Percentiles rank a stretch among this genome's conserved stretches.
Conservation (phyloP, 192 early-diverging fungal genomes). For the Pilaira anomala region DNA sequence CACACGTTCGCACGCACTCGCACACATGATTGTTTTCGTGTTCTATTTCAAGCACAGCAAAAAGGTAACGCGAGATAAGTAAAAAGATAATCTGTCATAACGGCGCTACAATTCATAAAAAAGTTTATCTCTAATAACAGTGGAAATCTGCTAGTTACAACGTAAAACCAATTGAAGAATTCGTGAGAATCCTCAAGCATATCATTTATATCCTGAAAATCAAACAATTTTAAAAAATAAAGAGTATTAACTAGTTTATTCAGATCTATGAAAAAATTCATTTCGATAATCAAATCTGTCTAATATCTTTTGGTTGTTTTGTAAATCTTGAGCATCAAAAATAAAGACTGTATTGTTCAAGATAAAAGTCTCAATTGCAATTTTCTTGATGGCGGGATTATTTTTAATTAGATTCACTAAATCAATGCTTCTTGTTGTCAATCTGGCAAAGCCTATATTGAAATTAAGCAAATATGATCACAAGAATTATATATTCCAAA, state of each 20-base stretch:
- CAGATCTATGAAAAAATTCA: constrained; percentile 7
- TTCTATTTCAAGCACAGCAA: no score
- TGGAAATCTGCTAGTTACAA: no score
- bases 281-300: constrained; percentile 1
- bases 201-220: not conserved
- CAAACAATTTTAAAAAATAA: not conserved
- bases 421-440: constrained; percentile 8
- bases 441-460: not conserved
- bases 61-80: no score
- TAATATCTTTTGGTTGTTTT: not conserved
- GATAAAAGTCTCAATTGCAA: constrained; percentile 7
- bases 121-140: no score
- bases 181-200: no score
- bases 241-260: not conserved
- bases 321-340: not conserved
- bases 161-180: no score
- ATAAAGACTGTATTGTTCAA: constrained; percentile 1
- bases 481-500: not conserved
- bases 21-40: no score
- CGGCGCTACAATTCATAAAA: no score
- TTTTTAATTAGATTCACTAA: not conserved
- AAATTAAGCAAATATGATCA: not conserved
- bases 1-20: no score
- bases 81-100: no score
- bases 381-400: constrained; percentile 3